These are phyloP conservation scores for Diaporthe vaccinii DNA, from an alignment of 2,329 filamentous ascomycete species.

Conservation along the genomic window DNA sequence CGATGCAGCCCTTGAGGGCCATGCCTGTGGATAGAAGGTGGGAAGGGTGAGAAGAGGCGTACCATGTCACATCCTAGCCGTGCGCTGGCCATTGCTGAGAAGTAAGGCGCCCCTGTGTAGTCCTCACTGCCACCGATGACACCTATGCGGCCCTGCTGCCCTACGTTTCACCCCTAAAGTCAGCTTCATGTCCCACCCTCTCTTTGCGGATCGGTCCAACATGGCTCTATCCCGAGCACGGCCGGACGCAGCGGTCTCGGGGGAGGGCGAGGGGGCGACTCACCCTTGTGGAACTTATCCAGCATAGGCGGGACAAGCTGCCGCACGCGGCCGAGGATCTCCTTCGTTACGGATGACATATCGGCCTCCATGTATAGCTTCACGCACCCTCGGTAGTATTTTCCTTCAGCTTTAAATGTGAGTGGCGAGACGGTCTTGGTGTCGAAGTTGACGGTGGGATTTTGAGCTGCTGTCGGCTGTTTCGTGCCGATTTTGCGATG, in stretches of 20 bases:
- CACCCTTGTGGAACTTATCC: constrained; percentile 96
- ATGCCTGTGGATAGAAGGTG: background rate
- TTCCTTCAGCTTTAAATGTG: background rate
- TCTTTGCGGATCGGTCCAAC: background rate
- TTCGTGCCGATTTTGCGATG: background rate
- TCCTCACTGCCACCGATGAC: constrained; percentile 97
- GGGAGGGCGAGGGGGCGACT: constrained; percentile 38
- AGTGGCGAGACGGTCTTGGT: background rate
- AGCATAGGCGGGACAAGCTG: constrained; percentile 96
- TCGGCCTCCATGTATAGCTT: constrained; percentile 47
- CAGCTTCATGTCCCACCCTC: constrained; percentile 7
- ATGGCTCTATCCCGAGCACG: constrained; percentile 1
- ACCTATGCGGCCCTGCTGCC: constrained; percentile 90
- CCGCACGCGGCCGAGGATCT: constrained; percentile 83
- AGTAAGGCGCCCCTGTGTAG: constrained; percentile 97
- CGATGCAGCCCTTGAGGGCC: background rate
- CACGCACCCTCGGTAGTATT: too few species aligned
- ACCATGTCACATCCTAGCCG: constrained; percentile 93
- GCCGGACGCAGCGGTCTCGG: background rate
- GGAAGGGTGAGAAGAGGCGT: constrained; percentile 45
- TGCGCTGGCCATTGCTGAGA: constrained; percentile 96
- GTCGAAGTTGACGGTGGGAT: background rate
- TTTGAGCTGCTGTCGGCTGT: background rate
- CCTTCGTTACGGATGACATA: constrained; percentile 80
- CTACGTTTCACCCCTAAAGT: constrained; percentile 59